phyloP scores from a whole-genome alignment of 1,284 basidiomycete genomes.

The Leccinum pallidistipes region DNA sequence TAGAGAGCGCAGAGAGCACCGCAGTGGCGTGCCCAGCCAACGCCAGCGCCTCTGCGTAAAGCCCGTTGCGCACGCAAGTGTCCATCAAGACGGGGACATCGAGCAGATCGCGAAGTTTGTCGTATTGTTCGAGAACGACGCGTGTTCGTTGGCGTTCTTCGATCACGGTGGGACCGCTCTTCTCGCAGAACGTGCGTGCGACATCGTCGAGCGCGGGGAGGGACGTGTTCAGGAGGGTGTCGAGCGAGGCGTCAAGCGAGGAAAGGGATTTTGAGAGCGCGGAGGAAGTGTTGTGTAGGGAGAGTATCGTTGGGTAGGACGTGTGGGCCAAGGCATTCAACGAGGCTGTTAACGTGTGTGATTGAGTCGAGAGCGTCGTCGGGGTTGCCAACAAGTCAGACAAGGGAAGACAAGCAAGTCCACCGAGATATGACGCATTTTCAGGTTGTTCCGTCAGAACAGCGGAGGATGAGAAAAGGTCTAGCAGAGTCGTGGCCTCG shows the following conservation, averaged over 20 bases:
- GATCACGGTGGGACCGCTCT: conserved; percentile 55
- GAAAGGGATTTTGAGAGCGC: conserved; percentile 67
- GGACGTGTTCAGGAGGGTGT: conserved; percentile 59
- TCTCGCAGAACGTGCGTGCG: conserved; percentile 62
- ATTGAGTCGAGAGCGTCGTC: conserved; percentile 71
- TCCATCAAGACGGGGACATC: conserved; percentile 89
- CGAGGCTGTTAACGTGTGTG: conserved; percentile 82
- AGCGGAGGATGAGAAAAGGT: conserved; percentile 26
- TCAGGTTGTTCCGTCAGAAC: conserved; percentile 25
- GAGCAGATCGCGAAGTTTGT: conserved; percentile 87
- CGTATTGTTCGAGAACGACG: conserved; percentile 85
- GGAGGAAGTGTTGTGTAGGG: conserved; percentile 72
- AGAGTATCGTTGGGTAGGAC: conserved; percentile 86
- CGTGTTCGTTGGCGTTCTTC: conserved; percentile 71
- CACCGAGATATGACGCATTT: conserved; percentile 54
- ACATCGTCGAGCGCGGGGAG: conserved; percentile 74
- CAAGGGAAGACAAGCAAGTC: conserved; percentile 66
- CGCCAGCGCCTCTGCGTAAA: conserved; percentile 87
- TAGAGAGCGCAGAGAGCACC: conserved; percentile 31
- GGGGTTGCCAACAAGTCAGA: conserved; percentile 71
- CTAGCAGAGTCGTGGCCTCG: conserved; percentile 27
- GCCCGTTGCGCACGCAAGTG: conserved; percentile 88
- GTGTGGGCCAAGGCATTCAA: conserved; percentile 86
- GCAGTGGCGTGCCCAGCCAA: conserved; percentile 33
- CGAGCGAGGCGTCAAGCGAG: conserved; percentile 66